These are phyloP conservation scores for Wickerhamiella azyma DNA, from an alignment of 805 yeast species.

Conservation along the genomic window DNA sequence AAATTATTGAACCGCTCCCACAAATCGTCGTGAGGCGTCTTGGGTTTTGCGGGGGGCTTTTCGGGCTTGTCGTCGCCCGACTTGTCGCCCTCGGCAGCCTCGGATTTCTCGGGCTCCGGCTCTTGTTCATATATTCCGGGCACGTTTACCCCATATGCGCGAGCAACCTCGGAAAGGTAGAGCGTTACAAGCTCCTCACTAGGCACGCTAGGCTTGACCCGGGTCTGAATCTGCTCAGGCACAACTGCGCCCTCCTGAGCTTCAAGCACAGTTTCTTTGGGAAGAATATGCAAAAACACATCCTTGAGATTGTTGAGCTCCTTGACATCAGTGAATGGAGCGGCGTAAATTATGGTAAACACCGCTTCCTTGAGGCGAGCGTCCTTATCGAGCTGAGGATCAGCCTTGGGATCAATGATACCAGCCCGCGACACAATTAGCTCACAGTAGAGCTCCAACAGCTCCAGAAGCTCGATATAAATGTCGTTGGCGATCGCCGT, in stretches of 20 bases:
- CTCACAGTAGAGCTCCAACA: conserved; percentile 71
- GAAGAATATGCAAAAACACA: conserved; percentile 46
- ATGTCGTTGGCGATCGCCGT: conserved; percentile 73
- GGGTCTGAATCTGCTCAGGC: conserved; percentile 50
- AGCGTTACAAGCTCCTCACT: conserved; percentile 46
- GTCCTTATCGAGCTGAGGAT: conserved; percentile 11
- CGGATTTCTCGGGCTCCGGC: conserved; percentile 19
- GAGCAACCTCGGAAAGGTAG: conserved; percentile 68
- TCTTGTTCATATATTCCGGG: conserved; percentile 33
- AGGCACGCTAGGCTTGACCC: conserved; percentile 61
- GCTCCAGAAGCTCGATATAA: conserved; percentile 63
- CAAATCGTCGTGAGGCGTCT: conserved; percentile 15
- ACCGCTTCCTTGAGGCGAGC: conserved; percentile 52
- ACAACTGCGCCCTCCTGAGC: conserved; percentile 46
- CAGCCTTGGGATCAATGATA: conserved; percentile 31
- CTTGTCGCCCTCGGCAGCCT: conserved; percentile 22
- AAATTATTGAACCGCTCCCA: conserved; percentile 20
- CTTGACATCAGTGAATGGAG: conserved; percentile 62
- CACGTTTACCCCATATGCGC: conserved; percentile 63
- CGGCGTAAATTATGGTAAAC: conserved; percentile 50
- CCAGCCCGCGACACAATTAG: conserved; percentile 60
- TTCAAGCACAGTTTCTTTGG: conserved; percentile 46
- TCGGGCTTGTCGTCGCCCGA: neutral
- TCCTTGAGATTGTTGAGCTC: conserved; percentile 54
- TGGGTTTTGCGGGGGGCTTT: conserved; percentile 21